Evolutionary conservation across 2,329 filamentous ascomycete genomes (phyloP), one percentile per base, ranked within the genome.

Genomic region (Aspergillus flavus): DNA sequence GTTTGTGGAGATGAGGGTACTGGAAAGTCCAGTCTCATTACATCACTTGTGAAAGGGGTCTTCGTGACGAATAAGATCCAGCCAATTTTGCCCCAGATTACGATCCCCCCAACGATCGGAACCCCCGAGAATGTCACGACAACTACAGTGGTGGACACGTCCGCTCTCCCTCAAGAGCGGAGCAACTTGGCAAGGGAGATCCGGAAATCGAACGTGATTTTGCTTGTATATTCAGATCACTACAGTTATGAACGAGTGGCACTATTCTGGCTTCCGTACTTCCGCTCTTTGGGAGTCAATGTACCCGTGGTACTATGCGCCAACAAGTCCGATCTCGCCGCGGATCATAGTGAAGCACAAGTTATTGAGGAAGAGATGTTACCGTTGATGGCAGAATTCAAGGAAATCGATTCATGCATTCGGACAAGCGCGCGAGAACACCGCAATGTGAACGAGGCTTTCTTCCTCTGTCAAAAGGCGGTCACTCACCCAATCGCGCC

Each of bases 241-340:
- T 99, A 99, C 83, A 98, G 94, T 84, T 99, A 98, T 81, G 95
- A 99, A 77, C 86, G 95, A 43, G 94, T 99, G 4, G 95, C 94
- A 4, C 84, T 99, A 53, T 99, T 98, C 79, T 99, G 95, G 95
- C 91, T 99, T 87, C 95, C 95, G 12, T 96, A 97, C 79, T 98
- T 99, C 75, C 91, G 95, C 65, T 97, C 94, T 4, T 86, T 99
- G 45, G 95, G 95, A n/a, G 95, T 99, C 75, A 99, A 99, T 76
- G 93, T 99, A 26, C 95, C 95, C 0, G 95, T 99, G 12, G 94
- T 99, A 52, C 83, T 99, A 61, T 98, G 95, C 74, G 93, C 95
- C 74, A 98, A 98, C 83, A 99, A 99, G 79, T 92, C 93, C n/a
- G 95, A 99, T 72, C 83, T 97, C 59, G 87, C 88, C 3, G 87